phyloP scores from a whole-genome alignment of 2,329 filamentous ascomycete genomes.

The Colletotrichum sp. region DNA sequence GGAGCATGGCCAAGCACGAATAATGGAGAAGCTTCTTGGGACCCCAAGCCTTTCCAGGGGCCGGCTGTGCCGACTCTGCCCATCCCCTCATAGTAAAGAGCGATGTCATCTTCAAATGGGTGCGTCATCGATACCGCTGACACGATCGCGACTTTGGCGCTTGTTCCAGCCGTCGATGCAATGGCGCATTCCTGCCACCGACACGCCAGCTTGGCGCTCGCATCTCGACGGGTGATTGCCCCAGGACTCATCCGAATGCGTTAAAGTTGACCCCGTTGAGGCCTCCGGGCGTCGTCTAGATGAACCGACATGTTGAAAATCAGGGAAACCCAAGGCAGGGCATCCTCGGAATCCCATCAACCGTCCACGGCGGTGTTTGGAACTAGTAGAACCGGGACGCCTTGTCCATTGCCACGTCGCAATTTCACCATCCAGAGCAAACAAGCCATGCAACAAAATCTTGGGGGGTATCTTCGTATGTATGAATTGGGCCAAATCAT shows the following conservation, averaged over 20 bases:
- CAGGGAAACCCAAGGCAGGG: not conserved
- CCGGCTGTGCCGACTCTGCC: constrained; percentile 2
- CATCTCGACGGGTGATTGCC: not conserved
- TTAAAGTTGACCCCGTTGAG: not conserved
- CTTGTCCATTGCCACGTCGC: not conserved
- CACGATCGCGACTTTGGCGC: constrained; percentile 15
- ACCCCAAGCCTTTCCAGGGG: not conserved
- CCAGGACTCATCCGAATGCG: not conserved
- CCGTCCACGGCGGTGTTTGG: not conserved
- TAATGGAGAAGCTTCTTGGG: not conserved
- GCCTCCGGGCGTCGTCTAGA: not conserved
- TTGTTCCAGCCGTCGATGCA: not conserved
- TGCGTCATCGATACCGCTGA: constrained; percentile 16
- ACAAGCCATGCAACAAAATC: not conserved
- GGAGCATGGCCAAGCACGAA: not conserved
- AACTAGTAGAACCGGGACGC: not conserved
- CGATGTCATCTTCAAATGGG: not conserved
- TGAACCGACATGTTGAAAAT: not conserved
- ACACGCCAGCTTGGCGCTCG: not conserved
- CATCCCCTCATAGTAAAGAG: not conserved
- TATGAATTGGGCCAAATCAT: not conserved
- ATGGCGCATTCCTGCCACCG: not conserved
- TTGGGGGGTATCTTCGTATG: constrained; percentile 12
- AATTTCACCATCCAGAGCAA: not conserved
- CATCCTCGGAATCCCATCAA: not conserved